Evolutionary conservation across 202 grass and related monocot species (phyloP).

Genomic region (Panicum hallii): DNA sequence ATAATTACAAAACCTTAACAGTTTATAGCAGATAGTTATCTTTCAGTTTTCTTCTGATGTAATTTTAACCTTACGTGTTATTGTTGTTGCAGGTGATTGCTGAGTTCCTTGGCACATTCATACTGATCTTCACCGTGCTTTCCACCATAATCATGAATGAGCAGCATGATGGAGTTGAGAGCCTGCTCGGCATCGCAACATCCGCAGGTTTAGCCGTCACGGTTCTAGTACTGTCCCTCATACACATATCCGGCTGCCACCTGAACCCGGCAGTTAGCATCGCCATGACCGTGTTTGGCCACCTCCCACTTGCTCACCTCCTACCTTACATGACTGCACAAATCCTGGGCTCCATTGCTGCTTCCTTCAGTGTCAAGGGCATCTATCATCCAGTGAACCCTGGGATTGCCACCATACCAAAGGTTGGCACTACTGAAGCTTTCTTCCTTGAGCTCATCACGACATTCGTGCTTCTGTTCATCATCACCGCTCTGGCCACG

Average conservation of each 20-base stretch:
- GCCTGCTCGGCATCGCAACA: constrained; percentile 49
- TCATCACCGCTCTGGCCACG: constrained; percentile 24
- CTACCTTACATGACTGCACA: constrained; percentile 51
- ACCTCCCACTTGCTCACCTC: constrained; percentile 52
- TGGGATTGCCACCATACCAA: constrained; percentile 48
- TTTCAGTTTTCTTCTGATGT: background rate
- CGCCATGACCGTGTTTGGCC: constrained; percentile 52
- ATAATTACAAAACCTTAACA: background rate
- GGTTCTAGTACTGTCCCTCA: constrained; percentile 52
- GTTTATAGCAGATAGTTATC: background rate
- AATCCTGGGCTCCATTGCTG: constrained; percentile 44
- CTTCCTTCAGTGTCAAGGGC: constrained; percentile 48
- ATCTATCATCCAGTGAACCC: constrained; percentile 49
- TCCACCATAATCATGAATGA: constrained; percentile 55
- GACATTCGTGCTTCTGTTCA: constrained; percentile 63
- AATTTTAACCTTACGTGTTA: background rate
- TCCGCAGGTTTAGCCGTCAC: constrained; percentile 53
- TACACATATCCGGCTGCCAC: constrained; percentile 62
- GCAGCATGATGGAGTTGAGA: constrained; percentile 37
- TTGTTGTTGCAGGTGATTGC: constrained; percentile 32
- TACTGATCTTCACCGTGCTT: constrained; percentile 54
- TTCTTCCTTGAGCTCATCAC: constrained; percentile 72
- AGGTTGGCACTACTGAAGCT: constrained; percentile 40
- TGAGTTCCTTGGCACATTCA: constrained; percentile 59
- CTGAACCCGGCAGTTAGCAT: constrained; percentile 65